Evolutionary conservation across 139 green algal genomes (phyloP), one percentile per base, ranked within the genome.

Genomic region (Zygnema cylindricum): DNA sequence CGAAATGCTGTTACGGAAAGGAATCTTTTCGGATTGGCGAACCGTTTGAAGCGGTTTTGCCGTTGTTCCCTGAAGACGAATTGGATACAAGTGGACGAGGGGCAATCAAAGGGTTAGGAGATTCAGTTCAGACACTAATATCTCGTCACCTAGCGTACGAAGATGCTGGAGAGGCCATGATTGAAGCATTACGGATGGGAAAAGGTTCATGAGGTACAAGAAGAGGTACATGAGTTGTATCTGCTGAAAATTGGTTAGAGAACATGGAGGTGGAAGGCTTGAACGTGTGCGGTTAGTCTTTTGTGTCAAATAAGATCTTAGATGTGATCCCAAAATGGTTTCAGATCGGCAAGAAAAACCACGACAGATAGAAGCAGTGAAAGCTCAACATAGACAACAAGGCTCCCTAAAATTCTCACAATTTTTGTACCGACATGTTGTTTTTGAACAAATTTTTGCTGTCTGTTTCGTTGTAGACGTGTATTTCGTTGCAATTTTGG

Each of bases 41-140:
- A 11, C 38, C 71, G 71, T 79, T 79, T 79, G 71, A 41, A 54
- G 71, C 36, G 36, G 71, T 43, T 41, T 43, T 79, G 71, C 71
- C 71, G 3, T 11, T 79, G 3, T 43, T 79, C 16, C 11, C 38
- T 7, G 71, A 16, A 16, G 71, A 79, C 11, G 71, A 54, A 16
- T 43, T 43, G 36, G 30, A 25, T 25, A 73, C 25, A 35, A 43
- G 38, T 3, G 71, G 36, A 41, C 7, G 71, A 54, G 71, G 21
- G 71, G 71, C 71, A 16, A 16, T 11, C 3, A 16, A 63, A 16
- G 49, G 49, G 7, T 16, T 63, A 16, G 49, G 49, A 63, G 49
- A 63, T 16, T 54, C 36, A 40, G 71, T 79, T 43, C 36, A 79
- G 71, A 43, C 36, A 3, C 36, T 79, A 16, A 7, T 79, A 16